Evolutionary conservation across 345 rosid genomes (phyloP).

Genomic region (Erysimum cheiranthoides): DNA sequence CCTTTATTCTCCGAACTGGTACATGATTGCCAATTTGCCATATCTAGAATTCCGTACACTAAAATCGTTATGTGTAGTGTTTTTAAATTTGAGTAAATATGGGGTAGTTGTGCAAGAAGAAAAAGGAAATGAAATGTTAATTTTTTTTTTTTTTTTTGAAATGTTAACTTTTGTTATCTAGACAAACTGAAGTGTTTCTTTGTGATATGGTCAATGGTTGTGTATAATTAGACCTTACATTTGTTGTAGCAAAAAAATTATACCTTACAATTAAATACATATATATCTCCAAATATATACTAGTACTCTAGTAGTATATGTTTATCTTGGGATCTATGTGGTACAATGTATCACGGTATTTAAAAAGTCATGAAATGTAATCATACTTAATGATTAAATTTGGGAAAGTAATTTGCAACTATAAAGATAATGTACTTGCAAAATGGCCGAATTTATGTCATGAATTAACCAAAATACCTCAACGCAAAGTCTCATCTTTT

Average conservation of each 20-base stretch:
- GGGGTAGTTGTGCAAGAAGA: no score
- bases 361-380: neutral
- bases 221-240: neutral
- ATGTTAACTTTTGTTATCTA: neutral
- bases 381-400: constrained; percentile 5
- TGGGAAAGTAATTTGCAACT: neutral
- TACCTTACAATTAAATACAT: no score
- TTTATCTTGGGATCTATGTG: neutral
- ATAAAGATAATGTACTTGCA: neutral
- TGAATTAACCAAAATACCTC: neutral
- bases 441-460: neutral
- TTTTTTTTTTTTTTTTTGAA: no score
- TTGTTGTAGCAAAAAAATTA: no score
- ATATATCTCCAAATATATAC: neutral
- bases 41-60: neutral
- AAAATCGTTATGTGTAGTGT: neutral
- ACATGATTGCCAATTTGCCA: neutral
- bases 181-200: neutral
- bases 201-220: neutral
- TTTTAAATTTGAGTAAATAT: no score
- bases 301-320: no score
- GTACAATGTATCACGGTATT: neutral
- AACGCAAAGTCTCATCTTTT: neutral
- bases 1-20: neutral
- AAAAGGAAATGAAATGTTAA: no score